A percentile compares a stretch with the other conserved stretches of the same genome.
These are phyloP conservation scores for Rhynchospora breviuscula DNA, from an alignment of 176 grass and related monocot species.

Conservation along the genomic window DNA sequence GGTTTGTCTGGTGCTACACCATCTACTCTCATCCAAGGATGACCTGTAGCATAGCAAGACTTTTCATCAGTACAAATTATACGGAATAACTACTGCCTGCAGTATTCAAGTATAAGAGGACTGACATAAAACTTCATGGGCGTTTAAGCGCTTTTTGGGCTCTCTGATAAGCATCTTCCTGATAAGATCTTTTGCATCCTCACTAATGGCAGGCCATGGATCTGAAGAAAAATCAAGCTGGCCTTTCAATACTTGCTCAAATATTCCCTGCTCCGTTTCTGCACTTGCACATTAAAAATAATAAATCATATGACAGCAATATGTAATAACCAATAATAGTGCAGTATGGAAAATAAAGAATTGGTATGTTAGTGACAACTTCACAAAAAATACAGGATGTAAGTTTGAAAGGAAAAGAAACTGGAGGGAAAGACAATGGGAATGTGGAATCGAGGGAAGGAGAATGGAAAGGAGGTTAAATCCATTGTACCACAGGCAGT, in stretches of 20 bases:
- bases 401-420: not conserved
- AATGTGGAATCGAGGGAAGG: not conserved
- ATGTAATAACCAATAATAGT: not conserved
- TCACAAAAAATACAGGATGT: not conserved
- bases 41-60: constrained; percentile 1
- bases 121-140: constrained; percentile 36
- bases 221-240: constrained; percentile 32
- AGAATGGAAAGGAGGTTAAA: not conserved
- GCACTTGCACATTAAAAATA: not conserved
- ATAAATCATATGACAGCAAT: not conserved
- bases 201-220: constrained; percentile 28
- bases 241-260: constrained; percentile 33
- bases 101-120: constrained; percentile 6
- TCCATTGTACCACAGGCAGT: not conserved
- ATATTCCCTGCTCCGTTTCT: constrained; percentile 30
- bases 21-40: constrained; percentile 27
- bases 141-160: constrained; percentile 30
- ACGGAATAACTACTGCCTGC: not conserved
- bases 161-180: constrained; percentile 36
- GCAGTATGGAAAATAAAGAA: not conserved
- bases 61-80: not conserved
- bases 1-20: constrained; percentile 24
- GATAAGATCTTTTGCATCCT: constrained; percentile 31
- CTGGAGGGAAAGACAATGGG: not conserved
- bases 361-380: not conserved